Evolutionary conservation across 2,329 filamentous ascomycete genomes (phyloP), one percentile per base, ranked within the genome.

Genomic region (Neonectria sp.): DNA sequence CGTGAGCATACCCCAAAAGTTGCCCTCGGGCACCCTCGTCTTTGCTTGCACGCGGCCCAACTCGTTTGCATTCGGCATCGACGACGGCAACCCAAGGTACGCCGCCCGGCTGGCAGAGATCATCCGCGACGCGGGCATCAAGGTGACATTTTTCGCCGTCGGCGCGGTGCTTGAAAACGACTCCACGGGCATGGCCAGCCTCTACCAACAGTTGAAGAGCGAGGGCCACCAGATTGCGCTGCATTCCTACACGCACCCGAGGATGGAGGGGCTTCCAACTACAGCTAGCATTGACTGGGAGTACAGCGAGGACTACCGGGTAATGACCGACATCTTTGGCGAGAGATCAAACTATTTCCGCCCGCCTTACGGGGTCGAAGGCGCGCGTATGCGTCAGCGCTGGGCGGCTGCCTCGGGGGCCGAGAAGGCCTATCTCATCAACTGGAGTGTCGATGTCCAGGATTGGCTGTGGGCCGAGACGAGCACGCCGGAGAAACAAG

Each of bases 131-230:
- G 90, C 90, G 58, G 78, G 82, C 61, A 89, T 93, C 72, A 86
- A 89, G 70, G 90, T 92, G 3, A 93, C 91, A 2, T 93, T 93
- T 79, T 93, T 93, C 81, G 91, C 90, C 40, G 90, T 93, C 49
- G 91, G 90, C 11, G 84, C 86, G 2, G 89, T 90, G 1, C 83
- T 93, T 0, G 81, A 88, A 17, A 89, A 92, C 74, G 66, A 76
- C 3, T 80, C 82, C 24, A 91, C 88, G 24, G 92, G 91, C 73
- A 85, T 93, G 57, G 89, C 88, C 27, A 83, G 82, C 49, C 86
- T 92, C 27, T 93, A 93, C 81, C 83, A 82, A 65, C 88, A 91
- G 77, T 91, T 92, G 89, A 76, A 86, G 48, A 73, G 79, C 13
- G 83, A 84, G 21, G 91, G 91, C 4, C 91, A 93, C 81, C 91